phyloP scores from a whole-genome alignment of 495 filamentous ascomycete genomes.

The Penicillium flavigenum region DNA sequence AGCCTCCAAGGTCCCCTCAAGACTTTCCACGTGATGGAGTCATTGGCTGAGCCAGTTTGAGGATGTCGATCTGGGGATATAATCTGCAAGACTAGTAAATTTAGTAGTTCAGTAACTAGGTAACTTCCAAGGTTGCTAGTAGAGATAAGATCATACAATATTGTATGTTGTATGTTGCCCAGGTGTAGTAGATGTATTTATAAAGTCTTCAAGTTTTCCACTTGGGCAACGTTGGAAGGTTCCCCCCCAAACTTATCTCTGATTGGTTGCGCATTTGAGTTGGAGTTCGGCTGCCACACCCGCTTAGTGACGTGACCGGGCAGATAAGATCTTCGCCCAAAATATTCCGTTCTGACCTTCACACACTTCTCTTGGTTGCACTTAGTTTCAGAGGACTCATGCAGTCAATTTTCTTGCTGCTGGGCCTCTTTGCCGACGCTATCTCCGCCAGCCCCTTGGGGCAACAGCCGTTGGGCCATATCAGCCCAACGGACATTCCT shows the following conservation, averaged over 20 bases:
- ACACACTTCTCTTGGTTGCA: not conserved
- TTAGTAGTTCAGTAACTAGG: too few species aligned
- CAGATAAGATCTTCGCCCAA: constrained; percentile 2
- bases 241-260: not conserved
- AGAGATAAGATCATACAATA: too few species aligned
- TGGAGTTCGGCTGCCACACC: constrained; percentile 6
- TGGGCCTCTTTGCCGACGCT: constrained; percentile 20
- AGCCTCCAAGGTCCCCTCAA: too few species aligned
- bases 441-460: constrained; percentile 17
- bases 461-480: constrained; percentile 19
- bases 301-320: constrained; percentile 11
- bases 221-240: too few species aligned
- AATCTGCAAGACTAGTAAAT: too few species aligned
- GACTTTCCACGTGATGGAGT: too few species aligned
- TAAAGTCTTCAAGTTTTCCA: too few species aligned
- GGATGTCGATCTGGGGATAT: too few species aligned
- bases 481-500: constrained; percentile 7
- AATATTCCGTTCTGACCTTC: not conserved
- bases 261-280: not conserved
- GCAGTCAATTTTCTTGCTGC: constrained; percentile 21
- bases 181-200: too few species aligned
- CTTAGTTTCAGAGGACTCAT: constrained; percentile 16
- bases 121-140: too few species aligned
- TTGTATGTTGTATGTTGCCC: too few species aligned
- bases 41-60: too few species aligned